These are phyloP conservation scores for Triangularia verruculosa DNA, from an alignment of 2,329 filamentous ascomycete genomes.

Conservation along the genomic window DNA sequence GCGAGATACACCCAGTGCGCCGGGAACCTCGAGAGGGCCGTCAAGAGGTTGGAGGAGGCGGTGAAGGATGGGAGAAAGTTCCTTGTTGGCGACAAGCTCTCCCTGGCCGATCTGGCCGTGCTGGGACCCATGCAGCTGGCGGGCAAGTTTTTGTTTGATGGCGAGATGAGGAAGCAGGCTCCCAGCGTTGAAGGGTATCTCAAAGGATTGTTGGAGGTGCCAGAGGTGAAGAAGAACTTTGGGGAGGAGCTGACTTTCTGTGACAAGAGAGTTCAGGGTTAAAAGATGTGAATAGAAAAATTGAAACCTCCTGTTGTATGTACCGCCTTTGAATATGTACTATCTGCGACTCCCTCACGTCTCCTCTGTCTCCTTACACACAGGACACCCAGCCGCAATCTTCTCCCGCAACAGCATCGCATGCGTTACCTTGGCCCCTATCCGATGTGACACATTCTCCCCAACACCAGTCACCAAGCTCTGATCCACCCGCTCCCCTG, in stretches of 20 bases:
- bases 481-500: constrained; percentile 45
- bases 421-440: constrained; percentile 84
- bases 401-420: constrained; percentile 73
- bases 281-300: background rate
- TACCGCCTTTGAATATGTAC: background rate
- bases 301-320: background rate
- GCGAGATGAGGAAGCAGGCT: constrained; percentile 35
- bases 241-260: constrained; percentile 33
- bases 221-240: constrained; percentile 35
- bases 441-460: constrained; percentile 50
- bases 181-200: constrained; percentile 35
- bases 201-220: constrained; percentile 30
- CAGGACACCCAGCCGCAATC: constrained; percentile 62
- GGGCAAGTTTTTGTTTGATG: constrained; percentile 32
- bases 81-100: constrained; percentile 38
- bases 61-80: constrained; percentile 36
- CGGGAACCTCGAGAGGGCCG: constrained; percentile 29
- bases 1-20: constrained; percentile 24
- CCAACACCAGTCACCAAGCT: constrained; percentile 42
- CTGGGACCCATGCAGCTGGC: constrained; percentile 28
- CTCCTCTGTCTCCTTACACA: constrained; percentile 42
- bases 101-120: constrained; percentile 39
- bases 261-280: constrained; percentile 27
- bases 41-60: constrained; percentile 32
- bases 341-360: background rate